Conservation (phyloP, 2,329 filamentous ascomycete species). For the Malbranchea cinnamomea region DNA sequence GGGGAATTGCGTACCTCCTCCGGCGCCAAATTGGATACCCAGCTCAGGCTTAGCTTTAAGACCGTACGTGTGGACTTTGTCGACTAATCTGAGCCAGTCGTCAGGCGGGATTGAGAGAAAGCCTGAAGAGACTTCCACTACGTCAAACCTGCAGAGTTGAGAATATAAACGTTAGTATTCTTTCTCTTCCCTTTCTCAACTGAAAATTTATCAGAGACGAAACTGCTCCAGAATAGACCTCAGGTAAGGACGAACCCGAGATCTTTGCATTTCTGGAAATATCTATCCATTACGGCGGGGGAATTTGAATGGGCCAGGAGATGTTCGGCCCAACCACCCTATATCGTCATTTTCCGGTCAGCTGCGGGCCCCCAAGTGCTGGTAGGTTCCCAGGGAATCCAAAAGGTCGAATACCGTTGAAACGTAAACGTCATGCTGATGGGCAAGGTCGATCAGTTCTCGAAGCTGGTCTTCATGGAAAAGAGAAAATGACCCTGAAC, state of each 20-base stretch:
- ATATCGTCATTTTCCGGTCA: background rate
- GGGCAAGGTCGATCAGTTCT: constrained; percentile 36
- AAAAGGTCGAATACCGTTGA: constrained; percentile 27
- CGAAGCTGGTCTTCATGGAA: constrained; percentile 32
- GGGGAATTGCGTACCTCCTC: constrained; percentile 20
- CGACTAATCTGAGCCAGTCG: constrained; percentile 38
- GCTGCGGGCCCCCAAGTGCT: background rate
- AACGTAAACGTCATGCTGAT: constrained; percentile 36
- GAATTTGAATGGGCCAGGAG: constrained; percentile 35
- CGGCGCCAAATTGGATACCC: constrained; percentile 43
- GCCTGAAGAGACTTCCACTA: constrained; percentile 38
- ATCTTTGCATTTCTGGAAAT: constrained; percentile 37
- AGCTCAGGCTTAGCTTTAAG: constrained; percentile 40
- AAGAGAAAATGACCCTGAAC: constrained; percentile 35
- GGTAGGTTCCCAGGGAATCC: too few species aligned
- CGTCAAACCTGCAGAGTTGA: constrained; percentile 31
- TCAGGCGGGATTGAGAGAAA: constrained; percentile 40
- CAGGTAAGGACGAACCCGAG: constrained; percentile 23
- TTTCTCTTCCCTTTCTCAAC: too few species aligned
- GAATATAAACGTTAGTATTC: too few species aligned
- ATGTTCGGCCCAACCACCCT: constrained; percentile 42
- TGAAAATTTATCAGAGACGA: too few species aligned
- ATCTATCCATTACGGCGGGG: constrained; percentile 33
- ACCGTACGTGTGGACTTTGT: constrained; percentile 33
- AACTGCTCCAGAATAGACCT: too few species aligned